Conservation (phyloP, 257 asterid species). For the Forsythia suspensa region DNA sequence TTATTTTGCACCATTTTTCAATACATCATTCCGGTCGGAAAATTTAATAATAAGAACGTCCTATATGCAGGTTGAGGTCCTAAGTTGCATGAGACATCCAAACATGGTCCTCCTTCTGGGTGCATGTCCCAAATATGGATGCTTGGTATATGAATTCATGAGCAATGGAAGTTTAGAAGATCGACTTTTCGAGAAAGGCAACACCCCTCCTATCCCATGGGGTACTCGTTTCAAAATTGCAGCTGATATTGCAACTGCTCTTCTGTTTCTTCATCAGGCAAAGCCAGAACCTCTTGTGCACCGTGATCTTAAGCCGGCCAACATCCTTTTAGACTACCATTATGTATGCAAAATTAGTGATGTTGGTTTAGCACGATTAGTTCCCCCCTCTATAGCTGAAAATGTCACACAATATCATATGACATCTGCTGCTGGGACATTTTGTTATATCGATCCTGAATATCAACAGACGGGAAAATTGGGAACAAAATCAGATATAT, state of each 20-base stretch:
- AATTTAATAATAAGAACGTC: not conserved
- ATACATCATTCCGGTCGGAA: not conserved
- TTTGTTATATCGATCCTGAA: slow-evolving; percentile 82
- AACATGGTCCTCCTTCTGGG: slow-evolving; percentile 85
- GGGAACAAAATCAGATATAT: slow-evolving; percentile 73
- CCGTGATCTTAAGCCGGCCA: slow-evolving; percentile 81
- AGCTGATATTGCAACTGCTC: slow-evolving; percentile 68
- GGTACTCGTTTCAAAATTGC: slow-evolving; percentile 67
- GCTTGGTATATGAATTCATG: slow-evolving; percentile 84
- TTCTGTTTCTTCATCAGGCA: slow-evolving; percentile 79
- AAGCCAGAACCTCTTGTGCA: slow-evolving; percentile 87
- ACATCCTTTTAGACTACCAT: slow-evolving; percentile 63
- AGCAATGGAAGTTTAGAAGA: slow-evolving; percentile 79
- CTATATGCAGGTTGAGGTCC: slow-evolving; percentile 56
- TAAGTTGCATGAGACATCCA: slow-evolving; percentile 77
- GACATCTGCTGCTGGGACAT: slow-evolving; percentile 88
- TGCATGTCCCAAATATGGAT: slow-evolving; percentile 82
- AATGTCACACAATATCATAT: slow-evolving; percentile 68
- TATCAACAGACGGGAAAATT: slow-evolving; percentile 76
- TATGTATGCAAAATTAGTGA: slow-evolving; percentile 77
- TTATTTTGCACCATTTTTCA: not conserved
- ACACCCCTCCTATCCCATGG: slow-evolving; percentile 80
- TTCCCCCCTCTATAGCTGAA: slow-evolving; percentile 67
- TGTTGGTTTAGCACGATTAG: slow-evolving; percentile 78
- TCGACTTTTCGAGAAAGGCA: slow-evolving; percentile 62